A percentile compares a stretch with the other conserved stretches of the same genome.
phyloP scores from a whole-genome alignment of 805 yeast species.

The Candida vaughaniae region DNA sequence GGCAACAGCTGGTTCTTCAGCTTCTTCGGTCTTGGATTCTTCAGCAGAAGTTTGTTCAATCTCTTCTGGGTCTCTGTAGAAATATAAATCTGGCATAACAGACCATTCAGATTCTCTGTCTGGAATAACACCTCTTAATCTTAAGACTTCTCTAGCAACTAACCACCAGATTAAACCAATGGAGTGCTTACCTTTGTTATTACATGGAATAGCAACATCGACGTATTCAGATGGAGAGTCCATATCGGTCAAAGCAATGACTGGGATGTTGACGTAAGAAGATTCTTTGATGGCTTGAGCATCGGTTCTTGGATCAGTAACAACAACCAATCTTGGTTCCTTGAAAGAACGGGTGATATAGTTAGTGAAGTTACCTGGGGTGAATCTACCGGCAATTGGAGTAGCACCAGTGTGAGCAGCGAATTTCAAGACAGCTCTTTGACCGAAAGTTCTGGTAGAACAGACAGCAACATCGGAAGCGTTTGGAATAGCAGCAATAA shows the following conservation, averaged over 20 bases:
- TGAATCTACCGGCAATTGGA: conserved; percentile 99
- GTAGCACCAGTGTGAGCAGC: conserved; percentile 99
- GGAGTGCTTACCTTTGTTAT: conserved; percentile 99
- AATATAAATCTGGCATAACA: conserved; percentile 99
- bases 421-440: conserved; percentile 99
- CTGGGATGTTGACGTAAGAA: conserved; percentile 99
- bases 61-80: conserved; percentile 99
- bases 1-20: conserved; percentile 58
- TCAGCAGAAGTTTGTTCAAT: conserved; percentile 75
- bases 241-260: conserved; percentile 96
- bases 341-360: conserved; percentile 99
- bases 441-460: conserved; percentile 99
- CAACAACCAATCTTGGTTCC: conserved; percentile 99
- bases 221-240: conserved; percentile 99
- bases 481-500: conserved; percentile 99
- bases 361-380: conserved; percentile 99
- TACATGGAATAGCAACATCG: conserved; percentile 99
- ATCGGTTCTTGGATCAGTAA: conserved; percentile 99
- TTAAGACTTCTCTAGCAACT: conserved; percentile 97
- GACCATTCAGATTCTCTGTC: conserved; percentile 97
- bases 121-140: conserved; percentile 97
- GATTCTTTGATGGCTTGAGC: conserved; percentile 99
- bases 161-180: conserved; percentile 99
- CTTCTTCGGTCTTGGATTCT: conserved; percentile 53
- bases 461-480: conserved; percentile 98